A percentile compares a stretch with the other conserved stretches of the same genome.
These are phyloP conservation scores for Mortierella sp. DNA, from an alignment of 371 early-diverging fungal genomes.

Conservation along the genomic window DNA sequence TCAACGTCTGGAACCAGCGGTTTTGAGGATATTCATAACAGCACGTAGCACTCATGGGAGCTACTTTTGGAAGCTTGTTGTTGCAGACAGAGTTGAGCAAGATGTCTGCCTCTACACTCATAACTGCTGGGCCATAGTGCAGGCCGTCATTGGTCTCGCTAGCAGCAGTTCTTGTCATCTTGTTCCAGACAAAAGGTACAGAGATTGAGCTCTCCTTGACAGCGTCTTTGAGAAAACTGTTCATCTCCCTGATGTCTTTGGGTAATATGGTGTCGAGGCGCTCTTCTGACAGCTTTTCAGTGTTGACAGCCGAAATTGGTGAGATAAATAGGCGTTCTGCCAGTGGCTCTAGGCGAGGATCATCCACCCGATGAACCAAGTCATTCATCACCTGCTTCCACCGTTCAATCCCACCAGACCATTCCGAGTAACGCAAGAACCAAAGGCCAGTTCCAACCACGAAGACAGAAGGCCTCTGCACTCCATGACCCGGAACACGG, in stretches of 20 bases:
- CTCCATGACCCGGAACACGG: not conserved
- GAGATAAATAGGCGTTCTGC: constrained; percentile 52
- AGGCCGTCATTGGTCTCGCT: constrained; percentile 70
- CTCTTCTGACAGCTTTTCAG: constrained; percentile 54
- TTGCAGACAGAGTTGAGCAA: constrained; percentile 75
- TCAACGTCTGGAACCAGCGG: constrained; percentile 56
- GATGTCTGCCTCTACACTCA: constrained; percentile 63
- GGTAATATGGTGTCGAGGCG: constrained; percentile 56
- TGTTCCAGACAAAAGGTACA: constrained; percentile 64
- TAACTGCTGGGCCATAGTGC: constrained; percentile 61
- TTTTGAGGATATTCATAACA: constrained; percentile 69
- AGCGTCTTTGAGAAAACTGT: constrained; percentile 57
- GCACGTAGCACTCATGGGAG: constrained; percentile 67
- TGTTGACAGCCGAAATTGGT: constrained; percentile 54
- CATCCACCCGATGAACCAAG: constrained; percentile 49
- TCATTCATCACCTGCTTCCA: constrained; percentile 62
- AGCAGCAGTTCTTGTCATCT: constrained; percentile 53
- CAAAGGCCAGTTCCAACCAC: constrained; percentile 70
- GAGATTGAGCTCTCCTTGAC: constrained; percentile 42
- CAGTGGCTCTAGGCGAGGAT: constrained; percentile 6
- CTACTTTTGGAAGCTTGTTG: constrained; percentile 55
- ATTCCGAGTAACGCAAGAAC: constrained; percentile 62
- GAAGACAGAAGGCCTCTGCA: constrained; percentile 57
- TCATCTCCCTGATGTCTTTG: constrained; percentile 65
- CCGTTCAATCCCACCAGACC: constrained; percentile 45